These are phyloP conservation scores for Cenchrus fungigraminus DNA, from an alignment of 176 grass and related monocot species.

Conservation along the genomic window DNA sequence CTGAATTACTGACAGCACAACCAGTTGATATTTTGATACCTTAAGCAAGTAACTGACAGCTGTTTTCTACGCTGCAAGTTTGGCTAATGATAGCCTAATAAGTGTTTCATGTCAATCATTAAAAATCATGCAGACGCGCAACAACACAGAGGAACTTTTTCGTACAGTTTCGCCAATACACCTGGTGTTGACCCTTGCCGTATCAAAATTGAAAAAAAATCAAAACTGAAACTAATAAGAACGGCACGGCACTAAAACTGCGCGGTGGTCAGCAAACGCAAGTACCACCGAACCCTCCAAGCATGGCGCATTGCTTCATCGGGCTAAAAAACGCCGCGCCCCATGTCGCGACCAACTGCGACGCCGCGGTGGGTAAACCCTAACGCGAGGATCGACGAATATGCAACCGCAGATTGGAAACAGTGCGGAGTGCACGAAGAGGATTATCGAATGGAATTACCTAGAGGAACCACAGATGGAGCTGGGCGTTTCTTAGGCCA, in stretches of 20 bases:
- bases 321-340: not conserved
- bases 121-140: not conserved
- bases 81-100: not conserved
- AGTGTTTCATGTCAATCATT: not conserved
- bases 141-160: not conserved
- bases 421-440: not conserved
- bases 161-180: not conserved
- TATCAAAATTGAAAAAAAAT: not conserved
- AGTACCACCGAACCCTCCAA: not conserved
- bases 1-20: not conserved
- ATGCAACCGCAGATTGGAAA: not conserved
- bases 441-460: not conserved
- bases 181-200: not conserved
- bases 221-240: not conserved
- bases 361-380: constrained; percentile 5
- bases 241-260: not conserved
- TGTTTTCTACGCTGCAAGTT: not conserved
- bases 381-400: constrained; percentile 1
- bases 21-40: not conserved
- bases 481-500: not conserved
- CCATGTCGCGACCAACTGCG: not conserved
- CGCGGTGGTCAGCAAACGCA: not conserved
- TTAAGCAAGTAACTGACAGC: not conserved
- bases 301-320: not conserved
- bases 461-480: not conserved